phyloP scores from a whole-genome alignment of 371 early-diverging fungal genomes.

The Saksenaea oblongispora region DNA sequence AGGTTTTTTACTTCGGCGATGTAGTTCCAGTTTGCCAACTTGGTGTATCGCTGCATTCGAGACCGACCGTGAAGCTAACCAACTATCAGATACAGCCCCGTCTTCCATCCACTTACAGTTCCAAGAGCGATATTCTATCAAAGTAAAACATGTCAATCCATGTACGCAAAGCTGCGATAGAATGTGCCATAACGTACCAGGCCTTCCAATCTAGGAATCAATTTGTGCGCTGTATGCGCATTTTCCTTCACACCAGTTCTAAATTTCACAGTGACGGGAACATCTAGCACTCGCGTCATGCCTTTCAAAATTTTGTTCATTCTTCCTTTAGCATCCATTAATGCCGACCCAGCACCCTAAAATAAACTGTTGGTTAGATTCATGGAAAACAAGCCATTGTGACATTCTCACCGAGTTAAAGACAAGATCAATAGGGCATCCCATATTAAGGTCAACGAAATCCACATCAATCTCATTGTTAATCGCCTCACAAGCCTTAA shows the following conservation, averaged over 20 bases:
- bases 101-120: slow-evolving; percentile 36
- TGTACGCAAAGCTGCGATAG: background rate
- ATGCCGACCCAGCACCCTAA: slow-evolving; percentile 85
- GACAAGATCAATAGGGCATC: slow-evolving; percentile 94
- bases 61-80: slow-evolving; percentile 87
- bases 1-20: slow-evolving; percentile 61
- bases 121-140: slow-evolving; percentile 41
- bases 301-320: slow-evolving; percentile 79
- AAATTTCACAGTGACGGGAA: slow-evolving; percentile 91
- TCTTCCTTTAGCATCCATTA: slow-evolving; percentile 68
- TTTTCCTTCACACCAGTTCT: slow-evolving; percentile 80
- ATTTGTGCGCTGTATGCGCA: slow-evolving; percentile 70
- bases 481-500: slow-evolving; percentile 72
- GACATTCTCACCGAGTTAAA: slow-evolving; percentile 56
- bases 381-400: background rate
- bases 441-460: slow-evolving; percentile 95
- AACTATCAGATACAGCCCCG: background rate
- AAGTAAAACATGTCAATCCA: background rate
- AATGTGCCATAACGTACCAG: slow-evolving; percentile 46
- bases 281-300: slow-evolving; percentile 68
- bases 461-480: slow-evolving; percentile 74
- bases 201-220: slow-evolving; percentile 68
- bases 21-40: slow-evolving; percentile 91
- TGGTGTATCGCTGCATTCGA: slow-evolving; percentile 91
- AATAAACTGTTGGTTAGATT: background rate